Conservation (phyloP, 371 early-diverging fungal genomes). For the Mortierella sp. region DNA sequence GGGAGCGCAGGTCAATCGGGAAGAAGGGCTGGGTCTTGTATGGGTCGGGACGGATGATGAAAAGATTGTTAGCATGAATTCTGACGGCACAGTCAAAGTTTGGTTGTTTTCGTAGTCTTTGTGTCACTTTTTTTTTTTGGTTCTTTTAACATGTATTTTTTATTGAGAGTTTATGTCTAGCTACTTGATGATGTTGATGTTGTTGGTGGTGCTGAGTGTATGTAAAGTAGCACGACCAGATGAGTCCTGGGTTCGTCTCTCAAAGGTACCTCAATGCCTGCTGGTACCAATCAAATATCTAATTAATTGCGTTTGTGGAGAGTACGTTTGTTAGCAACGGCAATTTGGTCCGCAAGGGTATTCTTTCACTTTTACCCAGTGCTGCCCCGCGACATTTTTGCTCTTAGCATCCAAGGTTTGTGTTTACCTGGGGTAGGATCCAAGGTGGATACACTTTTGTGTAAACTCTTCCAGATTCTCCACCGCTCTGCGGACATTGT, state of each 20-base stretch:
- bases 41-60: constrained; percentile 55
- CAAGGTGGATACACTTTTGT: constrained; percentile 47
- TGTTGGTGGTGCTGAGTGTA: neutral
- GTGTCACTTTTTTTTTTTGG: neutral
- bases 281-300: neutral
- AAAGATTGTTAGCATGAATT: constrained; percentile 54
- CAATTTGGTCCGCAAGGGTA: neutral
- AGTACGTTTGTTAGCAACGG: neutral
- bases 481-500: constrained; percentile 42
- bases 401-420: neutral
- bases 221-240: neutral
- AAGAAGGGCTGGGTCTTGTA: constrained; percentile 43
- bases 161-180: neutral
- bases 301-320: neutral
- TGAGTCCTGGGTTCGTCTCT: neutral
- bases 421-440: constrained; percentile 45
- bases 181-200: neutral
- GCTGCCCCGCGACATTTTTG: no score
- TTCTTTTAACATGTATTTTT: neutral
- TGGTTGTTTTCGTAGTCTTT: constrained; percentile 41
- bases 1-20: constrained; percentile 34
- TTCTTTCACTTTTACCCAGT: neutral
- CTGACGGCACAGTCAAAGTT: constrained; percentile 46
- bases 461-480: constrained; percentile 51
- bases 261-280: neutral